Conservation (phyloP, 1,139 yeast genomes). For the Candida sojae region DNA sequence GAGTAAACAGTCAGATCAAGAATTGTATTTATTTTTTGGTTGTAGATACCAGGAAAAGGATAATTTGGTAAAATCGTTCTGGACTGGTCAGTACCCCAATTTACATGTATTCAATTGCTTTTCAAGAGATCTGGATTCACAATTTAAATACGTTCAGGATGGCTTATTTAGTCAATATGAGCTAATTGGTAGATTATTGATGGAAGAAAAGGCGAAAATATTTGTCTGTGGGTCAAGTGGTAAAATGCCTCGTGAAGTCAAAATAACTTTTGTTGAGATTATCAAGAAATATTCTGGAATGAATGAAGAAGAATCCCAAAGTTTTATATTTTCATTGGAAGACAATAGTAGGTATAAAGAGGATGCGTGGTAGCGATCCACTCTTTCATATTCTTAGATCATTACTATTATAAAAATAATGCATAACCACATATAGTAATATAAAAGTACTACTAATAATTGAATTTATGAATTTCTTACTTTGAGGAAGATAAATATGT, state of each 20-base stretch:
- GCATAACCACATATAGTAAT: too few species aligned
- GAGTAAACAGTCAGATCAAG: slow-evolving; percentile 18
- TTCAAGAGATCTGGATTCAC: slow-evolving; percentile 54
- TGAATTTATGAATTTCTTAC: too few species aligned
- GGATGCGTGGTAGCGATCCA: slow-evolving; percentile 74
- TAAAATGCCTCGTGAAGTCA: slow-evolving; percentile 89
- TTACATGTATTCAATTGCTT: slow-evolving; percentile 55
- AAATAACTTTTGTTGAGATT: slow-evolving; percentile 70
- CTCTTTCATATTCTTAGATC: too few species aligned
- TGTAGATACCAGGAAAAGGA: slow-evolving; percentile 71
- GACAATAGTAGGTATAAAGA: slow-evolving; percentile 71
- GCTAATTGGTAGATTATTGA: slow-evolving; percentile 51
- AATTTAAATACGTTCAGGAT: slow-evolving; percentile 71
- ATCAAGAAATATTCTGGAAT: slow-evolving; percentile 43
- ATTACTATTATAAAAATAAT: too few species aligned
- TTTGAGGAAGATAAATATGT: too few species aligned
- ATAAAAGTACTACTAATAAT: too few species aligned
- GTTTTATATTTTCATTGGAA: slow-evolving; percentile 61
- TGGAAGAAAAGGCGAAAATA: slow-evolving; percentile 57
- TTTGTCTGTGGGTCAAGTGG: slow-evolving; percentile 95
- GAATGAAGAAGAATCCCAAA: slow-evolving; percentile 49
- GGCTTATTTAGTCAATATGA: slow-evolving; percentile 52
- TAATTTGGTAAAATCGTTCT: slow-evolving; percentile 59
- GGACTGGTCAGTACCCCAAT: slow-evolving; percentile 38
- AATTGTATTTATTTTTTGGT: slow-evolving; percentile 68